Conservation (phyloP, 2,329 filamentous ascomycete genomes). For the Corynespora cassiicola region DNA sequence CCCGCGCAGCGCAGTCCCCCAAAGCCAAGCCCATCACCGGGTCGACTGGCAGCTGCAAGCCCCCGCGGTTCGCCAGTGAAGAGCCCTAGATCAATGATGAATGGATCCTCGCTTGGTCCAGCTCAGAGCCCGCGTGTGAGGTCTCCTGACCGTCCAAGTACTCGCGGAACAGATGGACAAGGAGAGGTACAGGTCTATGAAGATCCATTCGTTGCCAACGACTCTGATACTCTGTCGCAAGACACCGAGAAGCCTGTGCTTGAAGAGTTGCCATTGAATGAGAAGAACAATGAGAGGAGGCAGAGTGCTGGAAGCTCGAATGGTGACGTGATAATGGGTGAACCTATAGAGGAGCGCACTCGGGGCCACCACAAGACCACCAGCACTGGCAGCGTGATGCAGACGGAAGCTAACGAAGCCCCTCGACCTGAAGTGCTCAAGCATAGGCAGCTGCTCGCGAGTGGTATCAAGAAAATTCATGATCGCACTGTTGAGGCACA, state of each 20-base stretch:
- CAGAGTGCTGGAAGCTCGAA: constrained; percentile 35
- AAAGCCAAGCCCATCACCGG: constrained; percentile 30
- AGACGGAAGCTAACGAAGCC: constrained; percentile 34
- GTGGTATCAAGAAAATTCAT: constrained; percentile 76
- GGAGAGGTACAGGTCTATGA: constrained; percentile 61
- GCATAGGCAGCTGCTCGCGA: constrained; percentile 68
- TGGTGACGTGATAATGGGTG: constrained; percentile 34
- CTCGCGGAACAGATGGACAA: constrained; percentile 35
- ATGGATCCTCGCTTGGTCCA: constrained; percentile 17
- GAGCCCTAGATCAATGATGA: constrained; percentile 38
- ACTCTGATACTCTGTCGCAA: constrained; percentile 27
- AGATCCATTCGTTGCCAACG: constrained; percentile 55
- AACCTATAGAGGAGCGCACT: constrained; percentile 28
- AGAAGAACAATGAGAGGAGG: constrained; percentile 47
- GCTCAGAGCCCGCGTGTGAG: constrained; percentile 37
- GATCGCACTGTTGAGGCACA: constrained; percentile 78
- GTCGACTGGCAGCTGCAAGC: constrained; percentile 33
- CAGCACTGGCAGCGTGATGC: constrained; percentile 43
- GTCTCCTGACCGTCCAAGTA: constrained; percentile 42
- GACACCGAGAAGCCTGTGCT: constrained; percentile 53
- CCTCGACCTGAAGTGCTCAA: constrained; percentile 50
- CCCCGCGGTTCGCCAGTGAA: constrained; percentile 31
- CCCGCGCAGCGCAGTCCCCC: constrained; percentile 39
- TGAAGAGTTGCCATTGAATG: constrained; percentile 59
- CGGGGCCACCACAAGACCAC: constrained; percentile 45